Conservation (phyloP, 2,329 filamentous ascomycete species). For the Graphiopsis chlorocephala region DNA sequence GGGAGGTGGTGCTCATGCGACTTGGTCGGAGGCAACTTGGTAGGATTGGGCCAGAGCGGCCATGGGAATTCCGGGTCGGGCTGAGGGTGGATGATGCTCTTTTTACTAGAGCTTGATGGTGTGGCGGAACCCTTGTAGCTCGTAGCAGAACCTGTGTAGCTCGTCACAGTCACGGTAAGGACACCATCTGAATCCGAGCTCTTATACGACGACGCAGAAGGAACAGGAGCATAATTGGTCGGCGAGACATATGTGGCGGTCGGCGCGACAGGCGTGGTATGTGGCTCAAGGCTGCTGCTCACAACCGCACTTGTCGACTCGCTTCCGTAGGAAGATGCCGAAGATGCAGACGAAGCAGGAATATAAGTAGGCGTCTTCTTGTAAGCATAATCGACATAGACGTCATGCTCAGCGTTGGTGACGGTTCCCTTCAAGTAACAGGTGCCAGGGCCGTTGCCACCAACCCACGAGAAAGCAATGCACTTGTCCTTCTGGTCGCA, state of each 20-base stretch:
- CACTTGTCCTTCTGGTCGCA: constrained; percentile 24
- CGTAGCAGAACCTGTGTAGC: neutral
- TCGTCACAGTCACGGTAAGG: neutral
- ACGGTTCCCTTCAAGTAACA: constrained; percentile 19
- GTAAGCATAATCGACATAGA: constrained; percentile 19
- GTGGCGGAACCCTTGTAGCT: neutral
- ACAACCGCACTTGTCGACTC: neutral
- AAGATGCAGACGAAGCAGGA: neutral
- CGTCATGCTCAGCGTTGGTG: neutral
- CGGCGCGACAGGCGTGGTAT: neutral
- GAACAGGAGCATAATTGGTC: neutral
- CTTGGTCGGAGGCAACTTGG: neutral
- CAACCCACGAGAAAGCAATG: constrained; percentile 23
- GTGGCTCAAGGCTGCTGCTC: neutral
- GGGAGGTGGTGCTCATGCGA: neutral
- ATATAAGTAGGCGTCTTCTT: constrained; percentile 2
- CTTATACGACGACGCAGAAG: neutral
- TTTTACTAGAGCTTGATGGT: neutral
- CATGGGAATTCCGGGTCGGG: neutral
- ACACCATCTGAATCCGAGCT: neutral
- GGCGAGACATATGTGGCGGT: neutral
- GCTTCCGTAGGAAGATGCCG: neutral
- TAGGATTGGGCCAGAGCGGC: neutral
- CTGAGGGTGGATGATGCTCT: neutral
- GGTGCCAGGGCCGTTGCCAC: constrained; percentile 20